Conservation (phyloP, 2,329 filamentous ascomycete species). For the Ophiosphaerella korrae region DNA sequence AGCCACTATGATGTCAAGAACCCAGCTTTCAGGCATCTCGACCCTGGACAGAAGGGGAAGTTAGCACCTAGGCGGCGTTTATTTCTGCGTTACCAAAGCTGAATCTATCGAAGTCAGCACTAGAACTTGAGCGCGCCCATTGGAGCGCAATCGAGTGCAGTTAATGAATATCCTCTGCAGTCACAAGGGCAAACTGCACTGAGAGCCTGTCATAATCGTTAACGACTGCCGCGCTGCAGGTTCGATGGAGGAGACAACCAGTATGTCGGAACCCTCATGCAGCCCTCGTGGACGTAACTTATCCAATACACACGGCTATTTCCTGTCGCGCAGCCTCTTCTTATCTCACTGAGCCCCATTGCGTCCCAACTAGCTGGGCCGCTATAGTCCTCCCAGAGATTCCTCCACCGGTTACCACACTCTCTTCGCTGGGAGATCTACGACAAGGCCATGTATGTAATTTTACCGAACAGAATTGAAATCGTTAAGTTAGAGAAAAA, state of each 20-base stretch:
- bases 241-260: conserved; percentile 10
- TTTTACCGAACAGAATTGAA: background rate
- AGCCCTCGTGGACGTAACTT: conserved; percentile 28
- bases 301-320: conserved; percentile 26
- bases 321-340: conserved; percentile 18
- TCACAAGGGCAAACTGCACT: conserved; percentile 16
- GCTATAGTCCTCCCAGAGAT: background rate
- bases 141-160: conserved; percentile 11
- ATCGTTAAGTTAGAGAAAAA: background rate
- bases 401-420: conserved; percentile 1
- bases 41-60: background rate
- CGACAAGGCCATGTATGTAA: background rate
- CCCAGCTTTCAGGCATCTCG: conserved; percentile 13
- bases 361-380: conserved; percentile 10
- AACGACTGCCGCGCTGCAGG: conserved; percentile 14
- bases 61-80: conserved; percentile 13
- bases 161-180: conserved; percentile 8
- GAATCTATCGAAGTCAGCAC: conserved; percentile 25
- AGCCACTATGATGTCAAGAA: conserved; percentile 12
- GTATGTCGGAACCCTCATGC: conserved; percentile 9
- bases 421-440: background rate
- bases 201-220: conserved; percentile 13
- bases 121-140: conserved; percentile 17
- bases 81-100: conserved; percentile 22
- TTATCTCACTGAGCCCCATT: conserved; percentile 19